Evolutionary conservation across 2,329 filamentous ascomycete genomes (phyloP).

Genomic region (Phoma sp.): DNA sequence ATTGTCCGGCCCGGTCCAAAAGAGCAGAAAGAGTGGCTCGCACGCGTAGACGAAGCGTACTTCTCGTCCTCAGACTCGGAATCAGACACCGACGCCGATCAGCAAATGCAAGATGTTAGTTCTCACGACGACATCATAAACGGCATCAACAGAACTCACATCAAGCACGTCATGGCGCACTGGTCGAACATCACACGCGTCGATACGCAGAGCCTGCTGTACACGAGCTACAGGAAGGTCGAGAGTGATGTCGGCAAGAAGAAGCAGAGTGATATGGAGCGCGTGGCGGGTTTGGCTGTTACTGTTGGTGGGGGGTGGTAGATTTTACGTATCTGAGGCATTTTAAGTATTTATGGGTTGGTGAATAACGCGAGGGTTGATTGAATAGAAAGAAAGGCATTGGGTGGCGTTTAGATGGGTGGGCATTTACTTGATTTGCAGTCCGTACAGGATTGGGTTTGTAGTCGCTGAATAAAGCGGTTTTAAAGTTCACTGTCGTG

Average conservation of each 20-base stretch:
- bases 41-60: slow-evolving; percentile 72
- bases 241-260: slow-evolving; percentile 88
- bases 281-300: slow-evolving; percentile 85
- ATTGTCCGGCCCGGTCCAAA: slow-evolving; percentile 68
- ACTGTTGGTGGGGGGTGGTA: slow-evolving; percentile 95
- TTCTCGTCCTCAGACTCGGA: slow-evolving; percentile 72
- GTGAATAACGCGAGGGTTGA: too few species aligned
- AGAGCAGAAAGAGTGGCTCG: slow-evolving; percentile 78
- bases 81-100: slow-evolving; percentile 6
- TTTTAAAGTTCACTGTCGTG: too few species aligned
- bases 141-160: slow-evolving; percentile 70
- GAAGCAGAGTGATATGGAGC: slow-evolving; percentile 72
- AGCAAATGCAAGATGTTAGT: slow-evolving; percentile 39
- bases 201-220: slow-evolving; percentile 73
- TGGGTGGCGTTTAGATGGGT: too few species aligned
- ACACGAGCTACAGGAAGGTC: slow-evolving; percentile 90
- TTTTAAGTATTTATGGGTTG: too few species aligned
- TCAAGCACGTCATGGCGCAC: slow-evolving; percentile 74
- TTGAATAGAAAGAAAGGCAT: too few species aligned
- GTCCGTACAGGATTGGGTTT: too few species aligned
- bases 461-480: too few species aligned
- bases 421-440: too few species aligned
- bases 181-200: slow-evolving; percentile 80
- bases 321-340: too few species aligned
- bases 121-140: slow-evolving; percentile 54